These are phyloP conservation scores for Agaricus subrufescens DNA, from an alignment of 768 basidiomycete species.

Conservation along the genomic window DNA sequence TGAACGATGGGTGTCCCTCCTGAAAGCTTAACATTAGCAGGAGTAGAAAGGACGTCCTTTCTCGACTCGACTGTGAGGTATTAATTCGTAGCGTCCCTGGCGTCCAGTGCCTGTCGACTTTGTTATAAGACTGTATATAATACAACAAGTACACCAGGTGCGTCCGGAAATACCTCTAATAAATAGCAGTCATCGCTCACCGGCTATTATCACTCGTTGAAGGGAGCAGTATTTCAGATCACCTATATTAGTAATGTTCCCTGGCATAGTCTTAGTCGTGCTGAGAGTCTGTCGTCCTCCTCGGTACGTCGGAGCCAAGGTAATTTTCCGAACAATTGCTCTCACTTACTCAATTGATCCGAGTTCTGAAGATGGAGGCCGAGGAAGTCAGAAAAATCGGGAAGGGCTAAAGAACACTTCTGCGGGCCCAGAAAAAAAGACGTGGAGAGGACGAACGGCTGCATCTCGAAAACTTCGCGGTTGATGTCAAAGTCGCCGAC, in stretches of 20 bases:
- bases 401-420: too few species aligned
- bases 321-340: neutral
- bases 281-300: neutral
- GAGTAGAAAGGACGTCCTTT: neutral
- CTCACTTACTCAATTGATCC: neutral
- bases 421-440: too few species aligned
- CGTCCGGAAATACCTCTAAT: neutral
- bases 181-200: neutral
- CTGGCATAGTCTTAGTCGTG: neutral
- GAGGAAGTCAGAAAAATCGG: neutral
- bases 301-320: neutral
- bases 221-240: neutral
- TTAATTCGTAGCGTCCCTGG: neutral
- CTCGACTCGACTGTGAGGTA: too few species aligned
- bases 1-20: neutral
- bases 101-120: neutral
- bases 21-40: neutral
- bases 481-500: neutral
- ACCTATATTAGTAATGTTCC: too few species aligned
- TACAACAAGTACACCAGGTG: neutral
- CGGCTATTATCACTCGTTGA: neutral
- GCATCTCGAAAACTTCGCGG: neutral
- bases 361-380: neutral
- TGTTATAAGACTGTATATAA: neutral
- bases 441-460: neutral